These are phyloP conservation scores for Penicillium capsulatum DNA, from an alignment of 2,329 filamentous ascomycete species.

Conservation along the genomic window DNA sequence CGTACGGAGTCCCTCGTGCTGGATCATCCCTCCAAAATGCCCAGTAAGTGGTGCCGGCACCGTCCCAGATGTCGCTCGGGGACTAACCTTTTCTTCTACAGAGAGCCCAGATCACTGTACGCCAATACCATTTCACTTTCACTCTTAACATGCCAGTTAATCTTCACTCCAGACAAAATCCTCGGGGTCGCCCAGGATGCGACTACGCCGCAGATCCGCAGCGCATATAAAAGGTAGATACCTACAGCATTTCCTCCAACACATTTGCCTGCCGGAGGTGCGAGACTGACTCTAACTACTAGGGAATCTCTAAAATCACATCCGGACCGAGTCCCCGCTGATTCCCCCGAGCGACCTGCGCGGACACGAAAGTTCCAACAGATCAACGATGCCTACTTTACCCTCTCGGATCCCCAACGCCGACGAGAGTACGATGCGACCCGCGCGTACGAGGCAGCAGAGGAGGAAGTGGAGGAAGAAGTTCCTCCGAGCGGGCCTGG, in stretches of 20 bases:
- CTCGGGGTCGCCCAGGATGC: constrained; percentile 71
- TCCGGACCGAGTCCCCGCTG: constrained; percentile 79
- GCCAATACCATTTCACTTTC: constrained; percentile 7
- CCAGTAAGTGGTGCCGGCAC: constrained; percentile 19
- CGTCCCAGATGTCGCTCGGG: neutral
- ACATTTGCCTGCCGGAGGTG: neutral
- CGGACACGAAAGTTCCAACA: constrained; percentile 87
- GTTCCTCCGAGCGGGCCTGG: constrained; percentile 43
- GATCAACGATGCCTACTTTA: constrained; percentile 91
- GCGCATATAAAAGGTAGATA: constrained; percentile 81
- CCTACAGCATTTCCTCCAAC: neutral
- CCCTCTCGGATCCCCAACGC: constrained; percentile 72
- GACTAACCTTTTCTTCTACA: constrained; percentile 6
- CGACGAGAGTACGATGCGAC: constrained; percentile 81
- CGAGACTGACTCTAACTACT: constrained; percentile 13
- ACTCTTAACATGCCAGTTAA: constrained; percentile 5
- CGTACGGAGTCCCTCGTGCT: constrained; percentile 1
- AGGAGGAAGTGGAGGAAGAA: constrained; percentile 48
- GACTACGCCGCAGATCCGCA: constrained; percentile 76
- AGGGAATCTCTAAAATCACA: constrained; percentile 88
- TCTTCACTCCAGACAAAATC: constrained; percentile 57
- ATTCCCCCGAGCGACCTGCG: constrained; percentile 74
- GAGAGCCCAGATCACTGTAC: constrained; percentile 42
- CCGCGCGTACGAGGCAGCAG: constrained; percentile 49
- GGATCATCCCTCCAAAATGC: constrained; percentile 16